A percentile compares a stretch with the other conserved stretches of the same genome.
Evolutionary conservation across 2,329 filamentous ascomycete species (phyloP).

Genomic region (Pyricularia grisea): DNA sequence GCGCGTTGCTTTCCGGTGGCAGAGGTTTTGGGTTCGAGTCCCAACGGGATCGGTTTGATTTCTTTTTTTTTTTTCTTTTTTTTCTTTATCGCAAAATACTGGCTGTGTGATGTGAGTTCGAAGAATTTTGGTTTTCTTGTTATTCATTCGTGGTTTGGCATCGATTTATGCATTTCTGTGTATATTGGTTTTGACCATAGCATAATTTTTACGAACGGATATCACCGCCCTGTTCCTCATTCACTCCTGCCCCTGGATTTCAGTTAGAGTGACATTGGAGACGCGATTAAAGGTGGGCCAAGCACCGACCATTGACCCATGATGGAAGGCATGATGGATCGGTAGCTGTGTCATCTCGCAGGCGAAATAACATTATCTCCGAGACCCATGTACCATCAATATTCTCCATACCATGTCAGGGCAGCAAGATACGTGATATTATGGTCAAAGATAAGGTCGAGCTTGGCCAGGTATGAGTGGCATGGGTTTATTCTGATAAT

Average conservation of each 20-base stretch:
- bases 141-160: too few species aligned
- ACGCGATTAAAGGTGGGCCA: neutral
- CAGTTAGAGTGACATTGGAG: neutral
- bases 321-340: neutral
- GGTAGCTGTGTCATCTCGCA: neutral
- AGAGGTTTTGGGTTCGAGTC: constrained; percentile 12
- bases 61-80: neutral
- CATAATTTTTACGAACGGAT: too few species aligned
- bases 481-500: neutral
- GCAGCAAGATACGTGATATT: neutral
- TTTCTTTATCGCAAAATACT: neutral
- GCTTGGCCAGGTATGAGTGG: neutral
- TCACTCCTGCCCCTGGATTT: neutral
- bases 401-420: neutral
- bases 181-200: neutral
- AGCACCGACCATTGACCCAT: neutral
- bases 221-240: neutral
- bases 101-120: neutral
- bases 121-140: too few species aligned
- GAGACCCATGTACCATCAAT: neutral
- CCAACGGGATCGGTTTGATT: constrained; percentile 5
- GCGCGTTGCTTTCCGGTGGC: constrained; percentile 13
- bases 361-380: neutral
- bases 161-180: too few species aligned
- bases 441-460: neutral